Evolutionary conservation across 73 alveolate species (phyloP).

Genomic region (Uronychia binucleata): DNA sequence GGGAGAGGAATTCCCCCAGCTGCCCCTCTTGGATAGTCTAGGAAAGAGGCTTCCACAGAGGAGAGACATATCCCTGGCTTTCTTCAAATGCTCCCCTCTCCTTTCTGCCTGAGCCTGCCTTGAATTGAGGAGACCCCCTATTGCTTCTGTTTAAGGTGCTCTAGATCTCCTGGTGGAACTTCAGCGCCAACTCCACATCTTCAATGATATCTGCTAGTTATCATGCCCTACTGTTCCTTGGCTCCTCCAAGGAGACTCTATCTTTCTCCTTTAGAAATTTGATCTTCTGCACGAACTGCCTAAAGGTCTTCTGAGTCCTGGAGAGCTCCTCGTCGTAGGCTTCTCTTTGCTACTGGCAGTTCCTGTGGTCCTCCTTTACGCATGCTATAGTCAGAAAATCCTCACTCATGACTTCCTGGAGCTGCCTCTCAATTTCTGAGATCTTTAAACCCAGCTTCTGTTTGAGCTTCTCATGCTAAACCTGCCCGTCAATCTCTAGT

Average conservation of each 20-base stretch:
- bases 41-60: too few relatives aligned
- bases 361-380: not conserved
- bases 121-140: too few relatives aligned
- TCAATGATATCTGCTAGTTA: not conserved
- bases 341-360: not conserved
- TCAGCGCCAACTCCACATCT: not conserved
- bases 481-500: not conserved
- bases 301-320: not conserved
- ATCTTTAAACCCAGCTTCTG: not conserved
- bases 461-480: not conserved
- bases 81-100: too few relatives aligned
- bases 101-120: too few relatives aligned
- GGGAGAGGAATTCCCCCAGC: too few relatives aligned
- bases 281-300: not conserved
- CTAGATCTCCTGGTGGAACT: not conserved
- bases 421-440: not conserved
- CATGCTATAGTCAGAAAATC: not conserved
- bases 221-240: not conserved
- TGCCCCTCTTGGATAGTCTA: too few relatives aligned
- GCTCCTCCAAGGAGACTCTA: not conserved
- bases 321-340: not conserved
- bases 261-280: too few relatives aligned
- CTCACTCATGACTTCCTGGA: not conserved
- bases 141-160: too few relatives aligned
- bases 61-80: too few relatives aligned